Evolutionary conservation across 805 yeast species (phyloP).

Genomic region (Metschnikowia baotianmanensis): DNA sequence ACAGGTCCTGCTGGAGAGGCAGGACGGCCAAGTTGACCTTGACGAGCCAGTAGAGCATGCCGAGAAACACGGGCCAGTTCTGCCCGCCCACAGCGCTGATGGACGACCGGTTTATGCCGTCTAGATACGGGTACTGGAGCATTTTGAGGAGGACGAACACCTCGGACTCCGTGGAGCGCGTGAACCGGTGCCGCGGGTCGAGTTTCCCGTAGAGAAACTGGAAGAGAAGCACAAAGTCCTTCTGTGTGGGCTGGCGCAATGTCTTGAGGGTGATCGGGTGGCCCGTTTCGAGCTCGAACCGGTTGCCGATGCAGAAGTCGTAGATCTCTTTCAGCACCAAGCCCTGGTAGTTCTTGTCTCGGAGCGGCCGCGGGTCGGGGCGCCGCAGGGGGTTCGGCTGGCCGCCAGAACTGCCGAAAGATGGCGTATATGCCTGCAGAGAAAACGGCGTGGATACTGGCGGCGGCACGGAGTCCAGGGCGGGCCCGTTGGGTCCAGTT

Average conservation of each 20-base stretch:
- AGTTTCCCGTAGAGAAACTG: slow-evolving; percentile 73
- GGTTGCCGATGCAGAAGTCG: slow-evolving; percentile 58
- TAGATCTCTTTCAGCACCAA: slow-evolving; percentile 65
- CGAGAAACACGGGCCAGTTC: slow-evolving; percentile 80
- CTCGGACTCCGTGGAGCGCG: slow-evolving; percentile 70
- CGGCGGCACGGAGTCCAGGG: background rate
- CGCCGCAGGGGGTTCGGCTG: background rate
- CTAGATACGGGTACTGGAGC: slow-evolving; percentile 76
- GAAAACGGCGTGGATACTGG: slow-evolving; percentile 9
- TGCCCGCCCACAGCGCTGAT: slow-evolving; percentile 90
- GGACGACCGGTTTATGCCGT: slow-evolving; percentile 77
- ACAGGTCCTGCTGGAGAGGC: slow-evolving; percentile 26
- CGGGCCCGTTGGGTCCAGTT: background rate
- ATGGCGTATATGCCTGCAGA: slow-evolving; percentile 7
- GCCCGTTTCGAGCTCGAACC: slow-evolving; percentile 73
- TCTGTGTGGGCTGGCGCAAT: slow-evolving; percentile 77
- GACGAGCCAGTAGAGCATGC: slow-evolving; percentile 80
- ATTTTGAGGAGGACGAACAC: slow-evolving; percentile 64
- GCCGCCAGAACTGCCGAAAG: background rate
- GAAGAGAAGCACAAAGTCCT: slow-evolving; percentile 75
- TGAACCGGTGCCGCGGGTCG: slow-evolving; percentile 76
- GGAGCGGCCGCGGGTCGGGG: slow-evolving; percentile 71
- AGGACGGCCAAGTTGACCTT: slow-evolving; percentile 44
- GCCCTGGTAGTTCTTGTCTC: slow-evolving; percentile 67
- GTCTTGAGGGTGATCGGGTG: slow-evolving; percentile 66